Conservation (phyloP, 495 filamentous ascomycete genomes). For the Halenospora varia region DNA sequence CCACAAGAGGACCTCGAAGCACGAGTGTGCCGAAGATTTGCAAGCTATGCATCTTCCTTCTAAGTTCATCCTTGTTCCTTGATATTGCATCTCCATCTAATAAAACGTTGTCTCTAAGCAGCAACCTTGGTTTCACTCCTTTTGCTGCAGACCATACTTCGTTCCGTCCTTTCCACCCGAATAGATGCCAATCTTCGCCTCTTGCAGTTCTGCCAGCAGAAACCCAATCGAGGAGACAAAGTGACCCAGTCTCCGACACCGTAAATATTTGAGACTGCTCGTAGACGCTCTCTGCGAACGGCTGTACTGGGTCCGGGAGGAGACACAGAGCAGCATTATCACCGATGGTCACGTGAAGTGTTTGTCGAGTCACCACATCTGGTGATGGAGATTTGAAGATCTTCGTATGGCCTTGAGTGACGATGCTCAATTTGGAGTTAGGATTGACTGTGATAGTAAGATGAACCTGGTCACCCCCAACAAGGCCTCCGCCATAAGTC, state of each 20-base stretch:
- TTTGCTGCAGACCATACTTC: constrained; percentile 63
- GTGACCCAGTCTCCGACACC: constrained; percentile 51
- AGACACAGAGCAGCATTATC: constrained; percentile 70
- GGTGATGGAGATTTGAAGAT: constrained; percentile 73
- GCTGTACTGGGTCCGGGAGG: constrained; percentile 92
- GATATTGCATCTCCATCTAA: constrained; percentile 49
- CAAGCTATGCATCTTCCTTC: constrained; percentile 57
- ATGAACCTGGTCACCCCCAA: constrained; percentile 77
- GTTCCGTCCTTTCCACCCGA: constrained; percentile 73
- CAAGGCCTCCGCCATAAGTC: constrained; percentile 91
- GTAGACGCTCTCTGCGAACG: constrained; percentile 75
- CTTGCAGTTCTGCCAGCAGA: constrained; percentile 78
- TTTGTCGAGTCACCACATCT: constrained; percentile 62
- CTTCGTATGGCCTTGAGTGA: constrained; percentile 94
- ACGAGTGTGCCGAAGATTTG: constrained; percentile 80
- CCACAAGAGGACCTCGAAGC: constrained; percentile 69
- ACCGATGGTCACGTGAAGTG: constrained; percentile 57
- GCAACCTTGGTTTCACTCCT: constrained; percentile 42
- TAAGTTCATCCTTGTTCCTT: constrained; percentile 36
- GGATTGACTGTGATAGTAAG: constrained; percentile 63
- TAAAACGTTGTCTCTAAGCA: constrained; percentile 79
- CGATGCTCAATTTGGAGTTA: constrained; percentile 68
- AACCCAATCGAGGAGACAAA: constrained; percentile 92
- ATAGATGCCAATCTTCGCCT: constrained; percentile 87
- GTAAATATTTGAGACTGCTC: constrained; percentile 76